Evolutionary conservation across 2,329 filamentous ascomycete genomes (phyloP), one percentile per base, ranked within the genome.

Genomic region (Fusarium sp.): DNA sequence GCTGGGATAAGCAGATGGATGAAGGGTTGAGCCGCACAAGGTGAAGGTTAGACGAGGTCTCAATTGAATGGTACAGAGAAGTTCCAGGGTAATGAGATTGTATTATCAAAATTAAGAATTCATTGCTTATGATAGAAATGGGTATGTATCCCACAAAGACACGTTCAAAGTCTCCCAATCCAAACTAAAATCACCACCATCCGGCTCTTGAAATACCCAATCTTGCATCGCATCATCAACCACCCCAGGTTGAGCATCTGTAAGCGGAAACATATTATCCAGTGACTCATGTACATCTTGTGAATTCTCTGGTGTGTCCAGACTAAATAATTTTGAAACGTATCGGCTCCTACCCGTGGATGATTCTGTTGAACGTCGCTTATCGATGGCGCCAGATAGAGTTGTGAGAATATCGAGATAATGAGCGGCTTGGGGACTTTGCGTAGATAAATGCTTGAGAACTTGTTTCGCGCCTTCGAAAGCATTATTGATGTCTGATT

Each of bases 341-440:
- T 76, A 76, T 11, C 71, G 72, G 5, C 70, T 76, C 30, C 71
- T 63, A 2, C 74, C 71, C 0, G 70, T 55, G 1, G 73, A 71
- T 4, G 73, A 25, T 22, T 76, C 52, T 0, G 59, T 65, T 14
- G 66, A 49, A 3, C 66, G 59, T 18, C 70, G 66, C 10, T 74
- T 64, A 12, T 73, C 62, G 12, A 87, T 82, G 0, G 85, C 85
- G 12, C 81, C 81, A 0, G 81, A 80, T 7, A 88, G 77, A 4
- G 81, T 77, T 0, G 79, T 83, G 10, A 89, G 78, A 22, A 89
- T 89, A 8, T 88, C 85, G 15, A 83, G 81, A 70, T 90, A 89
- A 54, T 89, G 87, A 5, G 81, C 83, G 5, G 88, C 88, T 65
- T 89, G 87, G 0, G 86, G 84, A 43, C 85, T 88, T 50, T 85